These are phyloP conservation scores for Coelastrella sp. DNA, from an alignment of 139 green algal genomes.

Conservation along the genomic window DNA sequence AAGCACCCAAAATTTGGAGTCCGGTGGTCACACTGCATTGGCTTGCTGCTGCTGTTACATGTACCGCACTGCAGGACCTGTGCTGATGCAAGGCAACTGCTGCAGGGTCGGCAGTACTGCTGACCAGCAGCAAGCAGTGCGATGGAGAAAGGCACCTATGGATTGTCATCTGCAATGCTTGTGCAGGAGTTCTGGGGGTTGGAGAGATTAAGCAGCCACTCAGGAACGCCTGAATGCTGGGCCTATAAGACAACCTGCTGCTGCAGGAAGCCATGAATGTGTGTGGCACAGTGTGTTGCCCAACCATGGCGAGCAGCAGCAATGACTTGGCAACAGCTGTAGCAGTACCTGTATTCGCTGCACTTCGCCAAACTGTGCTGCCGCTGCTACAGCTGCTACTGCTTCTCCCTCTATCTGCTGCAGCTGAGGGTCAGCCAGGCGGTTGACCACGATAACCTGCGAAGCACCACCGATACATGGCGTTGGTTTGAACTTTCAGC, in stretches of 20 bases:
- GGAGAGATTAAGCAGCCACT: no score
- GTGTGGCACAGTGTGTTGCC: neutral
- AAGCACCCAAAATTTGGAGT: no score
- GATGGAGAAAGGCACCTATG: no score
- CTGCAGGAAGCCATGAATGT: no score
- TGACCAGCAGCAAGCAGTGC: neutral
- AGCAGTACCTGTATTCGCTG: conserved; percentile 19
- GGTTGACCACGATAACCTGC: conserved; percentile 71
- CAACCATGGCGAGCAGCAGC: no score
- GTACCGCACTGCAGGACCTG: neutral
- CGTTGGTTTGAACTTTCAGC: no score
- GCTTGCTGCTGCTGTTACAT: no score
- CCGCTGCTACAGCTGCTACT: conserved; percentile 5
- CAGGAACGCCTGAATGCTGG: no score
- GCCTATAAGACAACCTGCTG: no score
- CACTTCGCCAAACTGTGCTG: conserved; percentile 16
- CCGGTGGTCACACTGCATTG: no score
- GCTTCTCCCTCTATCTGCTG: conserved; percentile 1
- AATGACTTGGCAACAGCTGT: neutral
- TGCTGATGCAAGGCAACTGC: neutral
- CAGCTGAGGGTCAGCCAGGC: conserved; percentile 55
- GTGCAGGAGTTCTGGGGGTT: no score
- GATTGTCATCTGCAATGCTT: no score
- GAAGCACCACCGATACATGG: conserved; percentile 1
- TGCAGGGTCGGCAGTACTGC: neutral